phyloP scores from a whole-genome alignment of 1,284 basidiomycete genomes.

The Austroboletus novae-zelandiae region DNA sequence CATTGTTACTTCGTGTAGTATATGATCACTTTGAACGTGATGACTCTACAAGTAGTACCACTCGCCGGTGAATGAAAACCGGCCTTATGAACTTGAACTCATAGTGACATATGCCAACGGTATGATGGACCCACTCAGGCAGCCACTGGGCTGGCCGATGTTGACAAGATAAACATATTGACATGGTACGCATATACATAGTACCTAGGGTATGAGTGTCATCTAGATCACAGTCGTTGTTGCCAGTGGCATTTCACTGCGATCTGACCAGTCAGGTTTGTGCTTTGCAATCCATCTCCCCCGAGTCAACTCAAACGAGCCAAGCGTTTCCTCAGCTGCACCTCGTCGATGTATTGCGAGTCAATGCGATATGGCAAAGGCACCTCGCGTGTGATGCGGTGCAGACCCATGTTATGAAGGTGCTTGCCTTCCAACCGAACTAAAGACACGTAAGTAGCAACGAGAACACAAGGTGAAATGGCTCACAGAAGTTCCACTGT shows the following conservation, averaged over 20 bases:
- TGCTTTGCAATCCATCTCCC: not conserved
- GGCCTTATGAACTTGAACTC: too few relatives aligned
- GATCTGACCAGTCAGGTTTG: not conserved
- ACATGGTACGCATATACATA: not conserved
- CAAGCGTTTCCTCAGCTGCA: slow-evolving; percentile 17
- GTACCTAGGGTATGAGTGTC: not conserved
- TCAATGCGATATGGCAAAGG: slow-evolving; percentile 72
- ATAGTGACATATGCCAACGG: too few relatives aligned
- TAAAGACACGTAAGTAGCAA: slow-evolving; percentile 25
- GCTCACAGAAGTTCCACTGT: slow-evolving; percentile 92
- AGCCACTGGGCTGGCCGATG: too few relatives aligned
- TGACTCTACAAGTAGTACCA: too few relatives aligned
- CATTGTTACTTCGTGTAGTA: too few relatives aligned
- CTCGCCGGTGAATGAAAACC: too few relatives aligned
- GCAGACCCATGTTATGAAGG: slow-evolving; percentile 78
- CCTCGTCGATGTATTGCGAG: slow-evolving; percentile 4
- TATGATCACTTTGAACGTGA: too few relatives aligned
- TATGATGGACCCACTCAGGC: too few relatives aligned
- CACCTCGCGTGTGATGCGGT: slow-evolving; percentile 73
- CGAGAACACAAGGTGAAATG: slow-evolving; percentile 21
- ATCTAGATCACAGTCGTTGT: not conserved
- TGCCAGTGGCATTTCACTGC: not conserved
- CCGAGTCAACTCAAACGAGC: slow-evolving; percentile 19
- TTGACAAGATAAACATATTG: too few relatives aligned
- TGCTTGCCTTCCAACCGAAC: slow-evolving; percentile 87